Evolutionary conservation across 2,329 filamentous ascomycete species (phyloP).

Genomic region (Beauveria medogensis): DNA sequence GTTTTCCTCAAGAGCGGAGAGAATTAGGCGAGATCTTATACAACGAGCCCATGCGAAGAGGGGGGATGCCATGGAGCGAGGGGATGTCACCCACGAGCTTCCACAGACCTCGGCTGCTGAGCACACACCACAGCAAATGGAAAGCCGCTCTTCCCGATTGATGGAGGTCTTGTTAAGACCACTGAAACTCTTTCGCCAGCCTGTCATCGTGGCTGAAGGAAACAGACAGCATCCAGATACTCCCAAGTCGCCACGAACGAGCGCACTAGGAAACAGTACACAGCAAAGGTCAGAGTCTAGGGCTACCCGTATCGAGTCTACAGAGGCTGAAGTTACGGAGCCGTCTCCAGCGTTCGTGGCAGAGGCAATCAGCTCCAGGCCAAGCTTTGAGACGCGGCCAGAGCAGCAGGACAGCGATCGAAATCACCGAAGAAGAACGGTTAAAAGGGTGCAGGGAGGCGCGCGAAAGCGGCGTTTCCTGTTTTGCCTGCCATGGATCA

Average conservation of each 20-base stretch:
- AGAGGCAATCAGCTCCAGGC: background rate
- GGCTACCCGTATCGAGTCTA: constrained; percentile 12
- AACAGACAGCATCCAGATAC: constrained; percentile 21
- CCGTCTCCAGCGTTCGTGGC: background rate
- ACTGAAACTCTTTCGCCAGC: background rate
- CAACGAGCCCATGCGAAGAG: background rate
- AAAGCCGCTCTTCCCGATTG: background rate
- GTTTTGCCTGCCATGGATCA: constrained; percentile 48
- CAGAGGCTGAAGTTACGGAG: background rate
- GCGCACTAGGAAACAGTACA: background rate
- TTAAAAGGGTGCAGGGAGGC: background rate
- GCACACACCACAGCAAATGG: no score
- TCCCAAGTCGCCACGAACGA: constrained; percentile 9
- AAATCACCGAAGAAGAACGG: background rate
- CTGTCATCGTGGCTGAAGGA: background rate
- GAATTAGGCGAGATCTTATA: constrained; percentile 2
- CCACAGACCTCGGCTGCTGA: background rate
- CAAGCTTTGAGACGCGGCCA: background rate
- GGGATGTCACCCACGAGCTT: background rate
- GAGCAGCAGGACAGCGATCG: background rate
- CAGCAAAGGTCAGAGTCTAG: background rate
- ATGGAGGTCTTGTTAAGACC: background rate
- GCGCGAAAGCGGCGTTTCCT: constrained; percentile 33
- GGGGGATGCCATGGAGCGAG: background rate
- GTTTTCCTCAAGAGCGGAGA: background rate